phyloP scores from a whole-genome alignment of 495 filamentous ascomycete genomes.

The Aspergillus avenaceus region DNA sequence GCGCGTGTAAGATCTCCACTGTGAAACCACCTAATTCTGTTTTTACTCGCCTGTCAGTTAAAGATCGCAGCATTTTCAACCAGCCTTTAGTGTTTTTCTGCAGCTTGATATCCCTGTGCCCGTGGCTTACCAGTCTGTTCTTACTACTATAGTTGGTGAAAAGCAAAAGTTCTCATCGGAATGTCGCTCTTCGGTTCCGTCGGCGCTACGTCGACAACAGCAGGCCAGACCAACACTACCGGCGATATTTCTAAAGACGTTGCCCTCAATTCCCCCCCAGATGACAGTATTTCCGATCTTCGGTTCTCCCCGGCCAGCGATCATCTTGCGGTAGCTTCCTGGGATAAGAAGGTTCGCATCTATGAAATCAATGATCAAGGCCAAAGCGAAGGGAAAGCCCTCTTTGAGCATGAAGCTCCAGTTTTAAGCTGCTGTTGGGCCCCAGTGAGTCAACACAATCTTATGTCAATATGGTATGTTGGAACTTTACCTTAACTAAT shows the following conservation, averaged over 20 bases:
- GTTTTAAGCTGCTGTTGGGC: constrained; percentile 80
- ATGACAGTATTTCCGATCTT: constrained; percentile 82
- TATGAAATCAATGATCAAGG: constrained; percentile 77
- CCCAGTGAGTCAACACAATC: constrained; percentile 53
- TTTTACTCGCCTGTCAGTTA: background rate
- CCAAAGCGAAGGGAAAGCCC: constrained; percentile 69
- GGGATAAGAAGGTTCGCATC: constrained; percentile 92
- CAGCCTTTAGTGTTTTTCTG: too few relatives aligned
- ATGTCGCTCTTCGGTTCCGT: constrained; percentile 61
- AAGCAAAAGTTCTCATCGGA: constrained; percentile 19
- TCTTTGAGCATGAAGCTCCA: constrained; percentile 72
- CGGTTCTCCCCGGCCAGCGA: constrained; percentile 74
- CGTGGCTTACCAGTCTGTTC: background rate
- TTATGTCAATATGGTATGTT: background rate
- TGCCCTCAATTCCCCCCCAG: constrained; percentile 66
- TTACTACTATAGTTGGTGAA: background rate
- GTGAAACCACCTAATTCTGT: background rate
- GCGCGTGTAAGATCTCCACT: background rate
- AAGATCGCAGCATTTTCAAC: too few relatives aligned
- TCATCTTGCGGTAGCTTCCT: constrained; percentile 79
- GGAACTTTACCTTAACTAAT: background rate
- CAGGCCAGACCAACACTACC: constrained; percentile 61
- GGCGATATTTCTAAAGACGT: constrained; percentile 92
- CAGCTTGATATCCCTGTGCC: background rate
- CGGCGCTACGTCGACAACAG: constrained; percentile 37